phyloP scores from a whole-genome alignment of 352 stramenopile species.

The Phytophthora sp. region DNA sequence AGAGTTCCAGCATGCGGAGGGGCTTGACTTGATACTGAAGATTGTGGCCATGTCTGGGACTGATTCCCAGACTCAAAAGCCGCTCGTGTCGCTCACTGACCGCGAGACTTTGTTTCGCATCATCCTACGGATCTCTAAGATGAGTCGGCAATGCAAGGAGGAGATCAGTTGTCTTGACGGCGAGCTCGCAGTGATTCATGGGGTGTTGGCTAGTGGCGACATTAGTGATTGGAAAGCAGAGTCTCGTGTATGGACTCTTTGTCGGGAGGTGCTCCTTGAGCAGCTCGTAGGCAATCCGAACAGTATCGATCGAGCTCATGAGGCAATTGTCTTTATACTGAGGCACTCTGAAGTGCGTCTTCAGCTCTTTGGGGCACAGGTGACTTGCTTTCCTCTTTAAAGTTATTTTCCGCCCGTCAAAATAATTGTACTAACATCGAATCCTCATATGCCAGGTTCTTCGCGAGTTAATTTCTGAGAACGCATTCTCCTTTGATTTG shows the following conservation, averaged over 20 bases:
- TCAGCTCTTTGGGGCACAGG: slow-evolving; percentile 62
- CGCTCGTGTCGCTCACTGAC: slow-evolving; percentile 28
- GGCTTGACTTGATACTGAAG: slow-evolving; percentile 52
- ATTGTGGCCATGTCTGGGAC: slow-evolving; percentile 37
- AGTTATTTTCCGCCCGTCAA: background rate
- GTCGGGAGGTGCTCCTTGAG: slow-evolving; percentile 58
- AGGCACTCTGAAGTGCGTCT: slow-evolving; percentile 35
- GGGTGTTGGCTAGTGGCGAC: slow-evolving; percentile 38
- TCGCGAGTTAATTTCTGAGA: slow-evolving; percentile 54
- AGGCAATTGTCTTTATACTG: slow-evolving; percentile 55
- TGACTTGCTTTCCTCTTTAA: slow-evolving; percentile 10
- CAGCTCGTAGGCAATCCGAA: slow-evolving; percentile 60
- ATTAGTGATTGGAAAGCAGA: slow-evolving; percentile 19
- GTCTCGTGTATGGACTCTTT: slow-evolving; percentile 35
- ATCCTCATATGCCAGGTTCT: slow-evolving; percentile 45
- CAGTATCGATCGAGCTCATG: slow-evolving; percentile 34
- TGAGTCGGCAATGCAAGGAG: slow-evolving; percentile 47
- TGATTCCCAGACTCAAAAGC: slow-evolving; percentile 12
- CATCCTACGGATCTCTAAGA: slow-evolving; percentile 49
- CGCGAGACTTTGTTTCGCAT: slow-evolving; percentile 46
- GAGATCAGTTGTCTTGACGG: slow-evolving; percentile 53
- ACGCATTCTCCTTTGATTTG: slow-evolving; percentile 59
- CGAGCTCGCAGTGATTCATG: slow-evolving; percentile 51
- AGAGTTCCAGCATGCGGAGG: slow-evolving; percentile 63
- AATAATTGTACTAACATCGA: background rate